A percentile compares a stretch with the other conserved stretches of the same genome.
These are phyloP conservation scores for Baudoinia panamericana DNA, from an alignment of 495 filamentous ascomycete genomes.

Conservation along the genomic window DNA sequence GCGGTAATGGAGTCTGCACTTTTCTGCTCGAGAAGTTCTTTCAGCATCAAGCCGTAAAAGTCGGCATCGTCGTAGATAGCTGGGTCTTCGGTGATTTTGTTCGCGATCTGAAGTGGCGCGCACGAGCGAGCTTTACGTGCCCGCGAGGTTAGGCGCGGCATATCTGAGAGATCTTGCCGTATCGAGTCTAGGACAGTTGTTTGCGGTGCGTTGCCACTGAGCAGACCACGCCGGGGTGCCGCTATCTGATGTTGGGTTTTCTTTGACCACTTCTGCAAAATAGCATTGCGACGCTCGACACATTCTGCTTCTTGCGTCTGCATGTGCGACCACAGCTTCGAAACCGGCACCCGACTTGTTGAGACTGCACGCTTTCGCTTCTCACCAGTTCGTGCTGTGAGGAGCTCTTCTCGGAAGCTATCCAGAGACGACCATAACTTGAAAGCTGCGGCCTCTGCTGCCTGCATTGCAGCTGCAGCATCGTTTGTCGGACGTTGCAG, in stretches of 20 bases:
- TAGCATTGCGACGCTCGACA: slow-evolving; percentile 38
- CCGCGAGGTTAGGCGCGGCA: slow-evolving; percentile 51
- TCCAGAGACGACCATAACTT: slow-evolving; percentile 77
- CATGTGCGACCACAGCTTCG: slow-evolving; percentile 63
- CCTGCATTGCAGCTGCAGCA: slow-evolving; percentile 38
- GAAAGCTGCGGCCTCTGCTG: slow-evolving; percentile 78
- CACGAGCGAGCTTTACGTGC: slow-evolving; percentile 57
- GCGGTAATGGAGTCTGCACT: slow-evolving; percentile 43
- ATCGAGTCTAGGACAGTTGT: slow-evolving; percentile 61
- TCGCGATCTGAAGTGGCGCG: slow-evolving; percentile 48
- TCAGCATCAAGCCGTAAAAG: slow-evolving; percentile 84
- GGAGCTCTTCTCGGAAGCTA: slow-evolving; percentile 50
- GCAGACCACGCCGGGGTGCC: slow-evolving; percentile 29
- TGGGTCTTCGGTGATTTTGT: slow-evolving; percentile 70
- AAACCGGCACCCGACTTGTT: slow-evolving; percentile 37
- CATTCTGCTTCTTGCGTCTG: slow-evolving; percentile 44
- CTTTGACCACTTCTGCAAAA: slow-evolving; percentile 55
- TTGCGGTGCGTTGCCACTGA: slow-evolving; percentile 29
- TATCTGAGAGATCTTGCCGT: slow-evolving; percentile 55
- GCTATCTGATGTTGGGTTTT: slow-evolving; percentile 38
- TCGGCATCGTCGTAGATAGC: slow-evolving; percentile 77
- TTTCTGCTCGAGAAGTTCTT: slow-evolving; percentile 80
- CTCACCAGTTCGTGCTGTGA: slow-evolving; percentile 43
- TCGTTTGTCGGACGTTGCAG: slow-evolving; percentile 1
- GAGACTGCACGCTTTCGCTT: slow-evolving; percentile 35